Percentiles rank a stretch among this genome's conserved stretches.
Evolutionary conservation across 1,139 yeast species (phyloP).

Genomic region (Geotrichum siamense): DNA sequence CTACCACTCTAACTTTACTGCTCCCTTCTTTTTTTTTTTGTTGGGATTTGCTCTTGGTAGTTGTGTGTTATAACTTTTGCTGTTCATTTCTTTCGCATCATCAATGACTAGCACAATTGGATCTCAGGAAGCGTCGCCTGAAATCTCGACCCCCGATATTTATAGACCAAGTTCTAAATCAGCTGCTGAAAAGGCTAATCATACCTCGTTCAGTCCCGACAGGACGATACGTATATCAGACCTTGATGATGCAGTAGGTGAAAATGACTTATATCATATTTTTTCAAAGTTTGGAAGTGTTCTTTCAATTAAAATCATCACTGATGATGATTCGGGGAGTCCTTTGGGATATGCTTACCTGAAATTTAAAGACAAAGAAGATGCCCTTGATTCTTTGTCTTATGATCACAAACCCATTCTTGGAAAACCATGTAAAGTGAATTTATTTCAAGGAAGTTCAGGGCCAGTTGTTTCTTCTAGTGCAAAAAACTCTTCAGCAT

Average conservation of each 20-base stretch:
- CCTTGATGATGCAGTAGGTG: slow-evolving; percentile 15
- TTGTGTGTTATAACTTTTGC: too few species aligned
- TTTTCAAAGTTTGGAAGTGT: slow-evolving; percentile 83
- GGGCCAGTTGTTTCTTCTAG: slow-evolving; percentile 74
- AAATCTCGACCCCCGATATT: slow-evolving; percentile 13
- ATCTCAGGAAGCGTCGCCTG: slow-evolving; percentile 9
- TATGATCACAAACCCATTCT: slow-evolving; percentile 74
- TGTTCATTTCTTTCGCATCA: slow-evolving; percentile 1
- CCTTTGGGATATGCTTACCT: slow-evolving; percentile 92
- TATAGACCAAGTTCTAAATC: slow-evolving; percentile 10
- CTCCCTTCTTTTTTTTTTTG: too few species aligned
- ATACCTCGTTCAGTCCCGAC: slow-evolving; percentile 6
- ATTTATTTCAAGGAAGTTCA: slow-evolving; percentile 61
- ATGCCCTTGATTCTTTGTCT: slow-evolving; percentile 69
- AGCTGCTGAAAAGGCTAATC: slow-evolving; percentile 2
- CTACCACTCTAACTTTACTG: too few species aligned
- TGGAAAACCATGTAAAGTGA: slow-evolving; percentile 83
- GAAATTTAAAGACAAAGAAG: slow-evolving; percentile 69
- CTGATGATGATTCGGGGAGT: slow-evolving; percentile 80
- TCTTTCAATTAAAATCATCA: slow-evolving; percentile 82
- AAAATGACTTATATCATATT: slow-evolving; percentile 43
- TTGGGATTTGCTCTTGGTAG: too few species aligned
- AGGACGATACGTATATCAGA: slow-evolving; percentile 16
- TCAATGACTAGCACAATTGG: slow-evolving; percentile 6
- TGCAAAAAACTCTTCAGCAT: slow-evolving; percentile 46